Base-by-base conservation (phyloP, 768 basidiomycete genomes). In the Rhodocollybia butyracea region DNA sequence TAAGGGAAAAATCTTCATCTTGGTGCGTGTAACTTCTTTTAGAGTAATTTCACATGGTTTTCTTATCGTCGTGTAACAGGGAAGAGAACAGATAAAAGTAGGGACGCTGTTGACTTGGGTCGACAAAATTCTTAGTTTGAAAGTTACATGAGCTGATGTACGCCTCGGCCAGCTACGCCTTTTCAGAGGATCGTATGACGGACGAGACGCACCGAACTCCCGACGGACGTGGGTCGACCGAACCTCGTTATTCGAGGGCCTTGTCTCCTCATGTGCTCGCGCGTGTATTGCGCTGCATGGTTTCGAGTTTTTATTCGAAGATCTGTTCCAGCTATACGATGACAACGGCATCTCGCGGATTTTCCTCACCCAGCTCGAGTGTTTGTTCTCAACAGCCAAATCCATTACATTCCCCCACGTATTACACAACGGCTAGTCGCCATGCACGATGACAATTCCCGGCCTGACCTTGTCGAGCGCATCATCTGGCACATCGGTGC, bases 401-500 rank as follows among this genome's bases (percentile, higher is more conserved):
- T 98, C 26, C 81, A 76, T 6, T 75, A 81, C 42, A 81, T 95
- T 3, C 94, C 97, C 12, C 93, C 96, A 8, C 83, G 86, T 32
- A 86, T 99, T 56, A 89, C 91, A 5, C 94, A 99, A 68, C 79
- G 83, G 53, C 73, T 99, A 24, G 80, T 98, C 47, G 80, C 82
- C 1, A 71, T 91, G 40, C 91, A 97, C 62, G 89, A 88, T 43
- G 82, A 84, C 30, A 78, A 84, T 41, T 76, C 75, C 12, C 81
- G 85, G 32, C 84, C 87, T 7, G 89, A 91, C 46, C 76, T 84
- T 3, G 91, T 89, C 1, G 95, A 99, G 68, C 82, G 84, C 29
- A 76, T 98, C 55, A 96, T 99, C 53, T 98, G 94, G 94, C 92
- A 96, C 66, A 92, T 98, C 60, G 91, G 96, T 61, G 94, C 96